A percentile compares a stretch with the other conserved stretches of the same genome.
These are phyloP conservation scores for Rhododendron mucronatum DNA, from an alignment of 148 eudicot species.

Conservation along the genomic window DNA sequence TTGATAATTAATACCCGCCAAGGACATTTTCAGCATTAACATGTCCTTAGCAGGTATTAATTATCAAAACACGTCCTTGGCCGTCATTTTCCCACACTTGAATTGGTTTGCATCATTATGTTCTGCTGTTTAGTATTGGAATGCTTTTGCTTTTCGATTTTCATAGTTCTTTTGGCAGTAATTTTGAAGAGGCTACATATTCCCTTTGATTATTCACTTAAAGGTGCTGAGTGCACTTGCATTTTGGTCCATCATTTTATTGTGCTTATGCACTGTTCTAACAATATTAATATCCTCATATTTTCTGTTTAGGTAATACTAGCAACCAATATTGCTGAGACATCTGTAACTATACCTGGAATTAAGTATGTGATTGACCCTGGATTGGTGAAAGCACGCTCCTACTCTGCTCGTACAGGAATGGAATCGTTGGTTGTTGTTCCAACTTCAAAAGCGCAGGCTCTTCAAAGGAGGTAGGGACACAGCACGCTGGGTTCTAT, in stretches of 20 bases:
- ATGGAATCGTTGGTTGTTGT: conserved; percentile 68
- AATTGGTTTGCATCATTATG: neutral
- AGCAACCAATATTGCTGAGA: conserved; percentile 98
- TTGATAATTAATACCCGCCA: too few relatives aligned
- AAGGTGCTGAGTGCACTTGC: neutral
- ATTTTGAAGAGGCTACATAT: neutral
- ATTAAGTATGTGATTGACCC: conserved; percentile 94
- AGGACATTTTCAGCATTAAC: too few relatives aligned
- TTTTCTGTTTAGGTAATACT: conserved; percentile 59
- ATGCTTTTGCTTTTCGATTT: too few relatives aligned
- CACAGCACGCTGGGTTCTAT: conserved; percentile 5
- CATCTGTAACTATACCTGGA: conserved; percentile 98
- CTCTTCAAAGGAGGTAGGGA: conserved; percentile 87
- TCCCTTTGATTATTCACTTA: neutral
- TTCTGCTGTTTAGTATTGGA: neutral
- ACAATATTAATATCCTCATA: conserved; percentile 1
- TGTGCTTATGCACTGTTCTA: neutral
- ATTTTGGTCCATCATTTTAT: neutral
- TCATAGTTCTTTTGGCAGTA: neutral
- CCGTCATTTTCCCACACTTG: neutral
- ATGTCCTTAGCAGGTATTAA: too few relatives aligned
- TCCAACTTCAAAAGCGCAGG: conserved; percentile 95
- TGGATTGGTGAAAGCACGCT: conserved; percentile 90
- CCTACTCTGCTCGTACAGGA: conserved; percentile 69
- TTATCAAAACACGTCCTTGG: too few relatives aligned